phyloP scores from a whole-genome alignment of 192 early-diverging fungal species.

The Umbelopsis sp. region DNA sequence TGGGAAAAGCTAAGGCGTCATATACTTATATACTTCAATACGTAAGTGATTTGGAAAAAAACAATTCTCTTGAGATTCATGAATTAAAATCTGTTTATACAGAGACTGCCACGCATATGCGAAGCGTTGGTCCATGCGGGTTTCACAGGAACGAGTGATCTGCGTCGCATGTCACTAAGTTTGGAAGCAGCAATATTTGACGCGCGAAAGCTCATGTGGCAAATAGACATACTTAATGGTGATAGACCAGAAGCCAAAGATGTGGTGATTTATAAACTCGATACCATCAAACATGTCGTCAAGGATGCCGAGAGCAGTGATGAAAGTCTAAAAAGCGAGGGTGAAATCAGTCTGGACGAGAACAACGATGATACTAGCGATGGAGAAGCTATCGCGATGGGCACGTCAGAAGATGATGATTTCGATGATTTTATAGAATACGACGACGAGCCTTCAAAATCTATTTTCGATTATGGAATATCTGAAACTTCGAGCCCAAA shows the following conservation, averaged over 20 bases:
- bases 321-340: not conserved
- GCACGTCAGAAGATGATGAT: not conserved
- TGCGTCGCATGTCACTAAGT: not conserved
- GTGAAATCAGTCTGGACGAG: not conserved
- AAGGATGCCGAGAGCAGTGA: not conserved
- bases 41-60: not conserved
- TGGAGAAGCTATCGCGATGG: not conserved
- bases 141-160: not conserved
- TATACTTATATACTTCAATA: not conserved
- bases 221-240: not conserved
- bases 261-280: not conserved
- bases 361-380: not conserved
- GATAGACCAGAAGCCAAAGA: not conserved
- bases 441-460: no score
- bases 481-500: not conserved
- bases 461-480: no score
- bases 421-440: not conserved
- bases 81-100: not conserved
- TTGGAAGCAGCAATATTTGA: not conserved
- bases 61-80: not conserved
- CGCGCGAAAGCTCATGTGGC: constrained; percentile 8
- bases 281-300: not conserved
- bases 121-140: not conserved
- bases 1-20: not conserved
- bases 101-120: constrained; percentile 9